These are phyloP conservation scores for Corchorus olitorius DNA, from an alignment of 345 rosid species.

Conservation along the genomic window DNA sequence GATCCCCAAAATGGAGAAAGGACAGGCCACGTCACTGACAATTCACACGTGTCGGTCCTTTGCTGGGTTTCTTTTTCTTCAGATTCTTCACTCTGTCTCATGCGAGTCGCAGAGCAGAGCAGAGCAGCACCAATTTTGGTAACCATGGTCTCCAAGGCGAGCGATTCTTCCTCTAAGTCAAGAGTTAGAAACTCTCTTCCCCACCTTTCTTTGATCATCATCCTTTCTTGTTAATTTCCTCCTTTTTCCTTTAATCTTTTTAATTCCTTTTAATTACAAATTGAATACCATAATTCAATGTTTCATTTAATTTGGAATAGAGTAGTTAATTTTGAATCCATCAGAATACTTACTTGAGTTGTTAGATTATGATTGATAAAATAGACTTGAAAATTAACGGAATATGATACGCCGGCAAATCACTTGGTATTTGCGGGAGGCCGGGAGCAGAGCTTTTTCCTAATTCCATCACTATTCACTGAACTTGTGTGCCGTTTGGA, in stretches of 20 bases:
- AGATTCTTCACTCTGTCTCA: constrained; percentile 5
- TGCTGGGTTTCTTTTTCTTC: constrained; percentile 5
- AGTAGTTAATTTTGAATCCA: background rate
- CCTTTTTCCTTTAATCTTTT: background rate
- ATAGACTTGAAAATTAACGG: background rate
- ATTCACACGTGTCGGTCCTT: constrained; percentile 10
- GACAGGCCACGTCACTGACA: constrained; percentile 16
- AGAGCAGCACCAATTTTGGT: background rate
- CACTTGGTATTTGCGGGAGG: background rate
- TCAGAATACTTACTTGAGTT: background rate
- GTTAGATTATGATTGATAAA: background rate
- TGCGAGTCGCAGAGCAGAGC: constrained; percentile 10
- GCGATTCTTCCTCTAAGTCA: constrained; percentile 28
- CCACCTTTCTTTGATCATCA: background rate
- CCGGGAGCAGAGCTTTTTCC: constrained; percentile 7
- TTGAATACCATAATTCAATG: constrained; percentile 1
- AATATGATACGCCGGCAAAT: background rate
- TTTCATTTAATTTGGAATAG: background rate
- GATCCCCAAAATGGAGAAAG: background rate
- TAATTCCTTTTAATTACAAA: background rate
- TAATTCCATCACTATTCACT: background rate
- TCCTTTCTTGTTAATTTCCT: background rate
- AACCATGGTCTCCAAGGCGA: constrained; percentile 25
- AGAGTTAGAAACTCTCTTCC: constrained; percentile 40
- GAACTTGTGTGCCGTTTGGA: constrained; percentile 17